Evolutionary conservation across 2,329 filamentous ascomycete species (phyloP).

Genomic region (Apiospora hydei): DNA sequence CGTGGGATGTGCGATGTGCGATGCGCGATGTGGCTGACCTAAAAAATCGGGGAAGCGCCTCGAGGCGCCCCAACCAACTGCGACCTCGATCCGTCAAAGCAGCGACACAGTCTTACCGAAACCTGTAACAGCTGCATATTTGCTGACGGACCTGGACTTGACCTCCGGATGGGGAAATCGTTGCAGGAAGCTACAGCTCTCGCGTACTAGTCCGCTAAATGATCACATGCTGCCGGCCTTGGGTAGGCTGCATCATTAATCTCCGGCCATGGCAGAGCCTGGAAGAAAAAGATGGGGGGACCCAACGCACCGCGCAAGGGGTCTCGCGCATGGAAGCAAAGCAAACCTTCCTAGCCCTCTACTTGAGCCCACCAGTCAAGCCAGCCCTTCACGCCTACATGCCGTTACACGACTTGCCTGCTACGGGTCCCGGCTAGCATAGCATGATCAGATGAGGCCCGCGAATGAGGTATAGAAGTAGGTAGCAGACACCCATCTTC

Average conservation of each 20-base stretch:
- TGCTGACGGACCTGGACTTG: neutral
- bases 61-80: slow-evolving; percentile 15
- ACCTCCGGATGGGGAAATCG: slow-evolving; percentile 10
- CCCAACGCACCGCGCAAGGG: neutral
- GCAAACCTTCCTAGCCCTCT: too few species aligned
- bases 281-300: neutral
- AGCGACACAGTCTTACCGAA: slow-evolving; percentile 17
- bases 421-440: slow-evolving; percentile 2
- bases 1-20: slow-evolving; percentile 15
- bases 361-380: too few species aligned
- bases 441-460: slow-evolving; percentile 13
- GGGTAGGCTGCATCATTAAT: slow-evolving; percentile 18
- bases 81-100: slow-evolving; percentile 7
- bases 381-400: neutral
- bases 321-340: neutral
- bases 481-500: neutral
- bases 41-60: neutral
- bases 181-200: slow-evolving; percentile 1
- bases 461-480: slow-evolving; percentile 1
- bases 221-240: slow-evolving; percentile 10
- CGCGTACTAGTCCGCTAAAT: slow-evolving; percentile 7
- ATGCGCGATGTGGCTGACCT: slow-evolving; percentile 12
- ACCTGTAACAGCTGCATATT: slow-evolving; percentile 13
- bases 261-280: slow-evolving; percentile 2
- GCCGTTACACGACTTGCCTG: slow-evolving; percentile 10